phyloP scores from a whole-genome alignment of 176 grass and related monocot species.

The Tuctoria greenei region DNA sequence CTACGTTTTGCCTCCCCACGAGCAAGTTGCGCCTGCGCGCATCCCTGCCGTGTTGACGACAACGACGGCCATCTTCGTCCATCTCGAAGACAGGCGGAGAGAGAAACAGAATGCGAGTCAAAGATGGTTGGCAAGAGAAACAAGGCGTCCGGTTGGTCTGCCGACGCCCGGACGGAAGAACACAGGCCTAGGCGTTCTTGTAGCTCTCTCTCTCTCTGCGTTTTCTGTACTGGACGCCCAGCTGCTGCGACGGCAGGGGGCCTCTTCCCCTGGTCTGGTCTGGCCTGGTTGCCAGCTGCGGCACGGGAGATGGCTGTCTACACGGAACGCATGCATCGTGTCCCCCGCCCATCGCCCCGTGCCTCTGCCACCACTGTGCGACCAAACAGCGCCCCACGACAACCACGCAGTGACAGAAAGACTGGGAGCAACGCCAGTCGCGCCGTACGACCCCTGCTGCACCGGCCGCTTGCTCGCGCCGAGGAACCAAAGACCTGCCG shows the following conservation, averaged over 20 bases:
- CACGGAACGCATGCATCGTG: conserved; percentile 51
- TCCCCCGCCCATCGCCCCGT: conserved; percentile 8
- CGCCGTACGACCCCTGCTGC: neutral
- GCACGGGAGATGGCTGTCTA: conserved; percentile 40
- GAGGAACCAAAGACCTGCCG: neutral
- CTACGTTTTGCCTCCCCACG: conserved; percentile 50
- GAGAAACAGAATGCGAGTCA: neutral
- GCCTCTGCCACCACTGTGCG: conserved; percentile 11
- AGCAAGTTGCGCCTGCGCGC: neutral
- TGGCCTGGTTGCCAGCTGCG: conserved; percentile 29
- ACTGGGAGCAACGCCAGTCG: neutral
- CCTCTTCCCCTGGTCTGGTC: too few relatives aligned
- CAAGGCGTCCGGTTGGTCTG: conserved; percentile 40
- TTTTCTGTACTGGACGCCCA: neutral
- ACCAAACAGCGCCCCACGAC: neutral
- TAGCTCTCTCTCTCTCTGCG: neutral
- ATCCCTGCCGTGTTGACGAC: conserved; percentile 32
- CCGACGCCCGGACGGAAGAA: conserved; percentile 39
- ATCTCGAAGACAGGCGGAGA: neutral
- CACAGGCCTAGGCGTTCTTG: neutral
- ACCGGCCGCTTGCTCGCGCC: too few relatives aligned
- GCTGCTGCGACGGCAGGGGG: conserved; percentile 2
- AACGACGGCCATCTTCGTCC: conserved; percentile 6
- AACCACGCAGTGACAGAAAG: neutral
- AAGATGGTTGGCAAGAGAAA: neutral